These are phyloP conservation scores for Dryadomyces quercus-mongolicae DNA, from an alignment of 2,329 filamentous ascomycete species.

Conservation along the genomic window DNA sequence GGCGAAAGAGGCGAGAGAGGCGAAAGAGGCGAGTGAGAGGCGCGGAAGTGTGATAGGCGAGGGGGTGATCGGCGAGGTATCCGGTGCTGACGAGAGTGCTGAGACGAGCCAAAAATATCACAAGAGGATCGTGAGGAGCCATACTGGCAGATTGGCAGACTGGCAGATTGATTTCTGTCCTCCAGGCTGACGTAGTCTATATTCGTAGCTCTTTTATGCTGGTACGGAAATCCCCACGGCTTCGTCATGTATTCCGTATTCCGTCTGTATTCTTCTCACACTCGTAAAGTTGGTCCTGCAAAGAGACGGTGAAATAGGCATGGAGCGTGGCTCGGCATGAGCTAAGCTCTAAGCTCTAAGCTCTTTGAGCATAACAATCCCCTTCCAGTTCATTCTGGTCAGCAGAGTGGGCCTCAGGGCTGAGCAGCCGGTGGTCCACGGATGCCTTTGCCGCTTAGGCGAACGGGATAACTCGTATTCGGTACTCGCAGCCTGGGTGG, in stretches of 20 bases:
- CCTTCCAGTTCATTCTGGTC: not conserved
- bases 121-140: too few species aligned
- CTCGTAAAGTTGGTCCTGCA: not conserved
- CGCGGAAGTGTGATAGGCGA: not conserved
- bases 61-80: not conserved
- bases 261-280: not conserved
- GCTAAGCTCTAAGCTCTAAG: not conserved
- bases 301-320: not conserved
- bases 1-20: not conserved
- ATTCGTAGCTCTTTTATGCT: too few species aligned
- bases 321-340: not conserved
- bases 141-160: too few species aligned
- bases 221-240: not conserved
- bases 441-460: too few species aligned
- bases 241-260: not conserved
- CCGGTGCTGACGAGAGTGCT: not conserved
- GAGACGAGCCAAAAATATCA: not conserved
- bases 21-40: not conserved
- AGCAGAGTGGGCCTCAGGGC: not conserved
- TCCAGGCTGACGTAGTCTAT: not conserved
- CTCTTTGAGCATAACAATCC: not conserved
- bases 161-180: too few species aligned
- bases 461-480: too few species aligned
- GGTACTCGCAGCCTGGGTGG: too few species aligned
- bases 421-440: not conserved